Percentiles rank a stretch among this genome's conserved stretches.
Evolutionary conservation across 2,329 filamentous ascomycete genomes (phyloP).

Genomic region (Rachicladosporium sp.): DNA sequence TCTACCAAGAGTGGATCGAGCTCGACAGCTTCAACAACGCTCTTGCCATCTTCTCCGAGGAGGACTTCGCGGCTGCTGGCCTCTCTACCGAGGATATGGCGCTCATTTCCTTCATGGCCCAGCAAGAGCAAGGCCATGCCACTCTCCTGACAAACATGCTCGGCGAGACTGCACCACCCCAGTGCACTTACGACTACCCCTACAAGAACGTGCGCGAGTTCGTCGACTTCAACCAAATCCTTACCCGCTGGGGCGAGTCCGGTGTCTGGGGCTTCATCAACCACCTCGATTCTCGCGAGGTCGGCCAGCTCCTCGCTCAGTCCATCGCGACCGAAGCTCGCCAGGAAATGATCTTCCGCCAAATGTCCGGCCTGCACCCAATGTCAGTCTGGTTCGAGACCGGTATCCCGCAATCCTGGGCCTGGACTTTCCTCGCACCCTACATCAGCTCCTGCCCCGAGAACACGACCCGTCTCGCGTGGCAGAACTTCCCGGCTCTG

Average conservation of each 20-base stretch:
- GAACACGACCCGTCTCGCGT: constrained; percentile 61
- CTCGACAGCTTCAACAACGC: constrained; percentile 72
- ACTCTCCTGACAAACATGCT: constrained; percentile 69
- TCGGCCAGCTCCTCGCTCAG: constrained; percentile 60
- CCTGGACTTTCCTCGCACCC: constrained; percentile 68
- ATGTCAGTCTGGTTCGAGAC: constrained; percentile 75
- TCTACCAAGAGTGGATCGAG: constrained; percentile 79
- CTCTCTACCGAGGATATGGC: constrained; percentile 56
- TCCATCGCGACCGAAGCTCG: constrained; percentile 68
- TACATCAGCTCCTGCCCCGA: constrained; percentile 67
- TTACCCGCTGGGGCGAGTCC: constrained; percentile 70
- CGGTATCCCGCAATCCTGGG: constrained; percentile 72
- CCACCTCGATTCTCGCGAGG: constrained; percentile 64
- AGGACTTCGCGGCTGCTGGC: constrained; percentile 58
- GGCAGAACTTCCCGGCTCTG: constrained; percentile 73
- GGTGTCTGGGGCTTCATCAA: constrained; percentile 71
- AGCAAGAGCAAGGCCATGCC: constrained; percentile 67
- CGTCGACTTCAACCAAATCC: constrained; percentile 72
- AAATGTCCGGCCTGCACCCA: constrained; percentile 66
- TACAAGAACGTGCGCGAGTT: constrained; percentile 62
- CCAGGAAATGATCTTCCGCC: constrained; percentile 75
- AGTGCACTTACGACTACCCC: constrained; percentile 76
- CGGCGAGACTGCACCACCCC: constrained; percentile 53
- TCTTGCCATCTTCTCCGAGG: constrained; percentile 53
- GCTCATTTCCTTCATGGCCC: constrained; percentile 63